Evolutionary conservation across 2,329 filamentous ascomycete genomes (phyloP).

Genomic region (Sporothrix variecibatus): DNA sequence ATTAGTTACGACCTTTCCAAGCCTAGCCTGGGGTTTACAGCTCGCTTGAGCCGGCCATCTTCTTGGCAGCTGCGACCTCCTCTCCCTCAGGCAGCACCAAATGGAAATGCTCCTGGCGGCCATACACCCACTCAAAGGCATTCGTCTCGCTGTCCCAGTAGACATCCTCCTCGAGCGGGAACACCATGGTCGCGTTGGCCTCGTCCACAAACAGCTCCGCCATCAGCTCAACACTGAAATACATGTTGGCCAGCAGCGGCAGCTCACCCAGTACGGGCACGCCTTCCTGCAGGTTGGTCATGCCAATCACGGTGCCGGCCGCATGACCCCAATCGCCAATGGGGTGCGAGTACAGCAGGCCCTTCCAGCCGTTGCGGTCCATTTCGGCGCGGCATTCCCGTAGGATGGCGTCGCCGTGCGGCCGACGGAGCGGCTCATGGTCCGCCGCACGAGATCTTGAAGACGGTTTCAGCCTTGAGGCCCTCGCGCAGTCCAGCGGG

Average conservation of each 20-base stretch:
- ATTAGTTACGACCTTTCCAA: not conserved
- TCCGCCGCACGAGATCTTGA: constrained; percentile 49
- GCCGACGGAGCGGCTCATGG: constrained; percentile 46
- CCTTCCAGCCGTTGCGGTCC: constrained; percentile 46
- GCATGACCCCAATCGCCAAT: constrained; percentile 56
- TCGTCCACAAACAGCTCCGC: constrained; percentile 51
- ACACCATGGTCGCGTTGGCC: constrained; percentile 46
- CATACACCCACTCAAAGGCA: constrained; percentile 53
- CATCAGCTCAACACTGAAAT: constrained; percentile 54
- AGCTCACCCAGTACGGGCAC: constrained; percentile 51
- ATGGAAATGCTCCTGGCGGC: constrained; percentile 49
- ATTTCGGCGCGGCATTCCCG: constrained; percentile 44
- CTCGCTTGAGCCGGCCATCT: not conserved
- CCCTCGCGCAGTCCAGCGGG: constrained; percentile 47
- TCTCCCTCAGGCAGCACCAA: constrained; percentile 22
- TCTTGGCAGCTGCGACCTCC: no score
- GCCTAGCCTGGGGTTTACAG: not conserved
- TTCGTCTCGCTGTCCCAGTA: constrained; percentile 45
- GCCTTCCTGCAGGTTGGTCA: constrained; percentile 52
- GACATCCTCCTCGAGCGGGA: constrained; percentile 54
- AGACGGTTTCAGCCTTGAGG: constrained; percentile 49
- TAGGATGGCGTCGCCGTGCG: constrained; percentile 48
- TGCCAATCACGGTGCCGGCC: constrained; percentile 51
- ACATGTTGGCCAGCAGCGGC: constrained; percentile 47
- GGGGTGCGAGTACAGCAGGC: constrained; percentile 52